These are phyloP conservation scores for Quercus berberidifolia DNA, from an alignment of 306 rosid species.

Conservation along the genomic window DNA sequence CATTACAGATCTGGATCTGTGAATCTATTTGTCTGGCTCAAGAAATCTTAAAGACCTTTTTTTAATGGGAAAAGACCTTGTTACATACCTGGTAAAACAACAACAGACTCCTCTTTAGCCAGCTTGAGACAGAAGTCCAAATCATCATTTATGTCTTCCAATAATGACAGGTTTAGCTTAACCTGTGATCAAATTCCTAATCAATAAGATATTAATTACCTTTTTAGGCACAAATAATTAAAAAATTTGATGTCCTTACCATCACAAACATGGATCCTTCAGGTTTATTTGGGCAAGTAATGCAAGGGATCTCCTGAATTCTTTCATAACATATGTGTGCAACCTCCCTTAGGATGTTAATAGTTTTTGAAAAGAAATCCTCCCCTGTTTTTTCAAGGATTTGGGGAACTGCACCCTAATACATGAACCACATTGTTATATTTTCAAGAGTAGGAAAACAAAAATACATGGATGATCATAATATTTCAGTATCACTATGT, in stretches of 20 bases:
- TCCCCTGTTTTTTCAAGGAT: constrained; percentile 31
- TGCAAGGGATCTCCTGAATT: constrained; percentile 39
- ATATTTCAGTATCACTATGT: neutral
- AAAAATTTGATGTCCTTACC: constrained; percentile 15
- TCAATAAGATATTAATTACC: neutral
- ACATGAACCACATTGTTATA: neutral
- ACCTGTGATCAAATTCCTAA: constrained; percentile 23
- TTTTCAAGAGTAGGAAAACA: neutral
- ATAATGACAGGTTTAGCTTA: constrained; percentile 33
- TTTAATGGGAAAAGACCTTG: neutral
- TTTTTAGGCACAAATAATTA: neutral
- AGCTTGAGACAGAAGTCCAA: constrained; percentile 49
- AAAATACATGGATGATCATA: neutral
- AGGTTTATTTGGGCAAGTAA: constrained; percentile 46
- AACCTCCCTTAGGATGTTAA: constrained; percentile 25
- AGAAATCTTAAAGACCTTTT: neutral
- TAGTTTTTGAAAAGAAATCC: constrained; percentile 27
- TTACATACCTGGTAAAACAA: constrained; percentile 39
- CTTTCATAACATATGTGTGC: constrained; percentile 25
- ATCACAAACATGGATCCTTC: constrained; percentile 50
- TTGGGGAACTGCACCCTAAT: constrained; percentile 47
- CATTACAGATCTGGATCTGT: no score
- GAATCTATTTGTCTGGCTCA: no score
- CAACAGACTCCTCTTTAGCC: constrained; percentile 39
- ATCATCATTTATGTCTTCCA: constrained; percentile 49